Evolutionary conservation across 495 filamentous ascomycete species (phyloP), one percentile per base, ranked within the genome.

Genomic region (Amniculicola lignicola): DNA sequence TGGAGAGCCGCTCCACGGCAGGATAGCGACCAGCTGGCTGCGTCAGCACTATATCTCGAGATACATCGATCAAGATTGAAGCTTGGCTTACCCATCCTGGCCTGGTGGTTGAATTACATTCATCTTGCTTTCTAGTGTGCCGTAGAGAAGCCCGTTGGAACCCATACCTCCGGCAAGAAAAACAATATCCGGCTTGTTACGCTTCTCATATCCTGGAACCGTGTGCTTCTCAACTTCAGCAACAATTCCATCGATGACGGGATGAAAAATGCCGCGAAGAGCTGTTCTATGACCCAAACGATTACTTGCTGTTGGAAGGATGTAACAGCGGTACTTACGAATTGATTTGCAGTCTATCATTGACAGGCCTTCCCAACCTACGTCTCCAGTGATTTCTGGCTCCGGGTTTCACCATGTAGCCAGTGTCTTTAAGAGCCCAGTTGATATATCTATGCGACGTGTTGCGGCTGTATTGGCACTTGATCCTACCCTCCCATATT

Each of bases 101-200:
- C 38, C 50, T 9, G 21, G 50, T 28, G 50, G 50, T 22, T 54
- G 50, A 3, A 54, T 15, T 11, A 54, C 4, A 21, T 54, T 27
- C 2, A 44, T 56, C 19, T 59, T 27, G 6, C 27, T 16, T n/a
- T 59, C n/a, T 2, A 59, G 37, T 35, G 15, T 41, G 37, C 56
- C 51, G 31, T 53, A 56, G 11, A 59, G 38, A 28, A 51, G 56
- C 10, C 29, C 46, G 37, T 54, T 54, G 2, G 19, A 54, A 22
- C 55, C 55, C 2, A 59, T 33, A 11, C 55, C 55, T n/a, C 55
- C 51, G 1, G 56, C 55, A 18, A 59, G 51, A 5, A 59, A 14
- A 18, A 59, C 56, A 16, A 37, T 51, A 23, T 59, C 49, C 35
- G 24, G 49, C 15, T 43, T 54, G 4, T 22, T 11, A 3, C 27